A percentile compares a stretch with the other conserved stretches of the same genome.
Conservation (phyloP, 2,329 filamentous ascomycete species). For the Alternaria rosae region DNA sequence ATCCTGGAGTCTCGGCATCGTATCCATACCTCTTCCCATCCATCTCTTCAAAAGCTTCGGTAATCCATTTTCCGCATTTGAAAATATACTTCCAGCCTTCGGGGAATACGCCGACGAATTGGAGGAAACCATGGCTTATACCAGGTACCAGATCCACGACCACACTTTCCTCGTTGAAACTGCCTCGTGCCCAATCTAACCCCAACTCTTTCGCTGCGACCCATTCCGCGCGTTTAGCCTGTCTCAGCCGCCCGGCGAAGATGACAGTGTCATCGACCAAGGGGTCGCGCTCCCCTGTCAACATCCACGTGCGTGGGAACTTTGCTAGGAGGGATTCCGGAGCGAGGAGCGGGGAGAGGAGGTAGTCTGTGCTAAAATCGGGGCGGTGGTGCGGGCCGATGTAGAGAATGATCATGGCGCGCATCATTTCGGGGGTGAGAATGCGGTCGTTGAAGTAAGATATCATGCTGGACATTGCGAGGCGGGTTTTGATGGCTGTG, state of each 20-base stretch:
- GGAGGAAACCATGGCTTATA: slow-evolving; percentile 91
- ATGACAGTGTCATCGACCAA: slow-evolving; percentile 97
- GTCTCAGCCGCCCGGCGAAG: slow-evolving; percentile 86
- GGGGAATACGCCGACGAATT: slow-evolving; percentile 87
- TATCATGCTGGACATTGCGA: slow-evolving; percentile 96
- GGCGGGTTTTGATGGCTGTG: slow-evolving; percentile 75
- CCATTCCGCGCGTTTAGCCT: slow-evolving; percentile 72
- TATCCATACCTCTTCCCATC: slow-evolving; percentile 33
- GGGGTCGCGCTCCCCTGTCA: slow-evolving; percentile 94
- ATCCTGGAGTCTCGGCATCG: slow-evolving; percentile 22
- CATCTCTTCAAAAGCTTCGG: slow-evolving; percentile 70
- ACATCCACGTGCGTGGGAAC: slow-evolving; percentile 94
- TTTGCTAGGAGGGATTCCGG: slow-evolving; percentile 81
- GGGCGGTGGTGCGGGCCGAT: slow-evolving; percentile 92
- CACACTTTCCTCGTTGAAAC: slow-evolving; percentile 75
- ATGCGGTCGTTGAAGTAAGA: slow-evolving; percentile 98
- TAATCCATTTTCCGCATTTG: slow-evolving; percentile 80
- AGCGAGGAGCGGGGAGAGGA: slow-evolving; percentile 87
- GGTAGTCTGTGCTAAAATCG: slow-evolving; percentile 89
- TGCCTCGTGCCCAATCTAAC: slow-evolving; percentile 60
- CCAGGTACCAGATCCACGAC: slow-evolving; percentile 88
- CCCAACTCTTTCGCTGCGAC: slow-evolving; percentile 63
- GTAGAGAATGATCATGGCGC: slow-evolving; percentile 98
- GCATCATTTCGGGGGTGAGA: slow-evolving; percentile 96
- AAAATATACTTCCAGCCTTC: slow-evolving; percentile 90